These are phyloP conservation scores for Fonsecaea nubica DNA, from an alignment of 2,329 filamentous ascomycete species.

Conservation along the genomic window DNA sequence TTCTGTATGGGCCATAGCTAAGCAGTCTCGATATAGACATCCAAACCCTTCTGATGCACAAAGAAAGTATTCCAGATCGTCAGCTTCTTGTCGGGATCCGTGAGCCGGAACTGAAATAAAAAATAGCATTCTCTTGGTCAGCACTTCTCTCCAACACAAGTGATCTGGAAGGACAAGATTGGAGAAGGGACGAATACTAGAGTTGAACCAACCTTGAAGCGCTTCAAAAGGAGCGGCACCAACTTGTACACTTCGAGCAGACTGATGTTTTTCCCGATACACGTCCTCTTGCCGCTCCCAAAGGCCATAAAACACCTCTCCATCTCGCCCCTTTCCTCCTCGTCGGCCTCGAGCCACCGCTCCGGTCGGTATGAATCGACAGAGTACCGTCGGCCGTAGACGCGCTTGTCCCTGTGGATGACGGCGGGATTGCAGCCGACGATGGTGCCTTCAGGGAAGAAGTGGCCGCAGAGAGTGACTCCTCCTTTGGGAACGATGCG, in stretches of 20 bases:
- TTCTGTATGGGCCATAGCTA: neutral
- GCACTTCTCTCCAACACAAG: neutral
- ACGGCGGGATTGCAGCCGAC: conserved; percentile 78
- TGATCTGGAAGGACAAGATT: too few species aligned
- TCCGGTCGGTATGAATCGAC: conserved; percentile 40
- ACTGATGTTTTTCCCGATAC: conserved; percentile 30
- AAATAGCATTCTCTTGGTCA: neutral
- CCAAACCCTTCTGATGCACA: conserved; percentile 25
- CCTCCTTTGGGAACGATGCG: conserved; percentile 70
- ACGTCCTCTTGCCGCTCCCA: conserved; percentile 12
- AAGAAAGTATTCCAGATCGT: conserved; percentile 27
- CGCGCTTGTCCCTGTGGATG: conserved; percentile 63
- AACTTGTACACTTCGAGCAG: conserved; percentile 27
- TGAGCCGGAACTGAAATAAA: neutral
- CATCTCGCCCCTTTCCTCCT: conserved; percentile 8
- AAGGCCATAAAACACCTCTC: conserved; percentile 16
- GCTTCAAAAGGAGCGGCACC: conserved; percentile 32
- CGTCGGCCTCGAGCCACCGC: conserved; percentile 39
- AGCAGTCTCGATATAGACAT: conserved; percentile 20
- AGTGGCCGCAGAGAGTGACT: conserved; percentile 69
- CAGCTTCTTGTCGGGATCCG: conserved; percentile 19
- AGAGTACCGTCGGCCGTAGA: conserved; percentile 45
- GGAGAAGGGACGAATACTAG: too few species aligned
- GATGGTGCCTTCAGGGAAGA: conserved; percentile 71
- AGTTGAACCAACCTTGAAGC: conserved; percentile 25